Base-by-base conservation (phyloP, 2,329 filamentous ascomycete species). In the Hawksworthiomyces lignivorus region DNA sequence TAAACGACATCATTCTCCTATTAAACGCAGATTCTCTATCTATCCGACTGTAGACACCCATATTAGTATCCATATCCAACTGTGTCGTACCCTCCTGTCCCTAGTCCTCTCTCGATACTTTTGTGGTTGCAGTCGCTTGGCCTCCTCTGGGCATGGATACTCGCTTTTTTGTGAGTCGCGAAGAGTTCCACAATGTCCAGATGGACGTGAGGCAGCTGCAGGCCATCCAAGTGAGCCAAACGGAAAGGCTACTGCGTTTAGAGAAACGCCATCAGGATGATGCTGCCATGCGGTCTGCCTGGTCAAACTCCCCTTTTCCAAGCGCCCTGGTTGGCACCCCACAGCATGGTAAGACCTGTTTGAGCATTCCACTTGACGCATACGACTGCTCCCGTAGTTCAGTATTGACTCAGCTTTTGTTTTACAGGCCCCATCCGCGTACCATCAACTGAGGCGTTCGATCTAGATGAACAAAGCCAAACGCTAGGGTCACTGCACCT, bases 301-400 rank as follows among this genome's bases (percentile, higher is more conserved):
- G 92, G 92, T 78, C 77, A 36, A 82, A 84, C 50, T 94, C 89
- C 43, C 89, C 89, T 14, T 96, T 96, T 58, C 88, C 90, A n/a
- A 82, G 82, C 50, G 79, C 88, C 29, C 62, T 94, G 44, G 81
- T 83, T 52, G 84, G 86, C 41, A 89, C 87, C 34, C 84, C 88
- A 41, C 85, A 94, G 59, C 85, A 94, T 68, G 87, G 90, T 94
- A 65, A 62, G 77, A 12, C n/a, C 9, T 27, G 1, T 2, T 19
- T 14, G 30, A 10, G 24, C 18, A 10, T 17, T 15, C 15, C 22
- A 19, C 8, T 10, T 42, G 7, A 26, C 35, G 22, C 21, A 31
- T 21, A 8, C 34, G n/a, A n/a, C n/a, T n/a, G n/a, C n/a, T n/a
- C n/a, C n/a, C n/a, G n/a, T n/a, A n/a, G n/a, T n/a, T n/a, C n/a